phyloP scores from a whole-genome alignment of 2,329 filamentous ascomycete species.

The Fusarium kyushuense region DNA sequence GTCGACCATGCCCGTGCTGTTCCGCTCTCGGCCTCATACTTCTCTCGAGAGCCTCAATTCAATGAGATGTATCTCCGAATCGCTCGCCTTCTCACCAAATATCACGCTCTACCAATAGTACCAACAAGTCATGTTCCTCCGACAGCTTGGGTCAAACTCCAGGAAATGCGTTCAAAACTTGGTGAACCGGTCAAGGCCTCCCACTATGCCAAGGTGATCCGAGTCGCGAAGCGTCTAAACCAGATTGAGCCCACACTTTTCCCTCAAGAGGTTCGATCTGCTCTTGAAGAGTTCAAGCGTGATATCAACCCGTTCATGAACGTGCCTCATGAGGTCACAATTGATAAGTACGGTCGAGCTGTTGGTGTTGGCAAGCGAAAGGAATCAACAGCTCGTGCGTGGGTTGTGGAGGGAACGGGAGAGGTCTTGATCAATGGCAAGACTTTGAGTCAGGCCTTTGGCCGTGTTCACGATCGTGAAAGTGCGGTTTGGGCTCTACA shows the following conservation, averaged over 20 bases:
- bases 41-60: conserved; percentile 86
- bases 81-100: conserved; percentile 76
- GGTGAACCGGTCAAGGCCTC: conserved; percentile 80
- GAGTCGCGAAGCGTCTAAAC: conserved; percentile 83
- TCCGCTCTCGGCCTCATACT: conserved; percentile 92
- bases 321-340: conserved; percentile 68
- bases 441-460: conserved; percentile 83
- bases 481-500: conserved; percentile 93
- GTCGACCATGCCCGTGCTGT: conserved; percentile 75
- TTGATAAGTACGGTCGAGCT: conserved; percentile 84
- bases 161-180: conserved; percentile 77
- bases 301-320: conserved; percentile 78
- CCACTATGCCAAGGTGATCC: conserved; percentile 82
- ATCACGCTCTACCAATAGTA: conserved; percentile 78
- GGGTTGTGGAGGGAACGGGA: conserved; percentile 91
- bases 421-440: conserved; percentile 93
- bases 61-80: conserved; percentile 85
- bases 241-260: conserved; percentile 84
- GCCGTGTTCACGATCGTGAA: conserved; percentile 91
- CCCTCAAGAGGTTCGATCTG: conserved; percentile 74
- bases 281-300: conserved; percentile 78
- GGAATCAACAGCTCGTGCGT: conserved; percentile 85
- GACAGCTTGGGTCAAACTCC: conserved; percentile 83
- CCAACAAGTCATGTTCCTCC: conserved; percentile 74
- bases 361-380: conserved; percentile 88